Percentiles rank a stretch among this genome's conserved stretches.
These are phyloP conservation scores for Ilyonectria mors-panacis DNA, from an alignment of 2,329 filamentous ascomycete species.

Conservation along the genomic window DNA sequence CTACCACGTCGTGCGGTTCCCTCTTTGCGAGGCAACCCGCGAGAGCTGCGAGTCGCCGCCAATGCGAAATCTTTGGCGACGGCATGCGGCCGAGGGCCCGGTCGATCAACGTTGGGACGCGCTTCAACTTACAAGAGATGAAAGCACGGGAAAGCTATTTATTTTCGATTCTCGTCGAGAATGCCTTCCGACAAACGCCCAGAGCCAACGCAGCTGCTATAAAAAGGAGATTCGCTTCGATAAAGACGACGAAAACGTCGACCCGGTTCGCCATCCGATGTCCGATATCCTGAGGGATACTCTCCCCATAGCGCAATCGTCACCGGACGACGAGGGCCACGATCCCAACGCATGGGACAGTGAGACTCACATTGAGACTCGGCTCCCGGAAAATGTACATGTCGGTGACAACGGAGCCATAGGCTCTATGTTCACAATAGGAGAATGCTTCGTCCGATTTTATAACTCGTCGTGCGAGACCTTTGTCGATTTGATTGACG, in stretches of 20 bases:
- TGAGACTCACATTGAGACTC: slow-evolving; percentile 47
- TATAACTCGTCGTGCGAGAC: slow-evolving; percentile 69
- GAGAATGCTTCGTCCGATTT: slow-evolving; percentile 67
- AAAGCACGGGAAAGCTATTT: slow-evolving; percentile 69
- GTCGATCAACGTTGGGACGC: slow-evolving; percentile 83
- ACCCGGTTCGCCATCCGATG: not conserved
- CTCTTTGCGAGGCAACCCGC: slow-evolving; percentile 62
- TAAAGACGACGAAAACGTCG: not conserved
- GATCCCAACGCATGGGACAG: slow-evolving; percentile 51
- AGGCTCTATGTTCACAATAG: slow-evolving; percentile 63
- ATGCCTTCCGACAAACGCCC: slow-evolving; percentile 69
- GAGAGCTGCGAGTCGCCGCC: slow-evolving; percentile 55
- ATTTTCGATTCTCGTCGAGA: slow-evolving; percentile 80
- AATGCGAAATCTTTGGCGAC: slow-evolving; percentile 69
- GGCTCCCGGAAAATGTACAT: slow-evolving; percentile 56
- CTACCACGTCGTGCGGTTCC: slow-evolving; percentile 77
- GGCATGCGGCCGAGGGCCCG: slow-evolving; percentile 77
- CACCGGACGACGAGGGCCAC: not conserved
- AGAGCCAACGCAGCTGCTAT: slow-evolving; percentile 77
- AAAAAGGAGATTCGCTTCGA: slow-evolving; percentile 66
- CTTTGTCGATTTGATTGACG: slow-evolving; percentile 70
- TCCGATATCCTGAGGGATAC: slow-evolving; percentile 27
- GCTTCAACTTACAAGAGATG: slow-evolving; percentile 73
- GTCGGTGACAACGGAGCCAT: slow-evolving; percentile 60
- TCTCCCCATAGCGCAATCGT: not conserved